phyloP scores from a whole-genome alignment of 345 rosid species.

The Citrus hindsii region DNA sequence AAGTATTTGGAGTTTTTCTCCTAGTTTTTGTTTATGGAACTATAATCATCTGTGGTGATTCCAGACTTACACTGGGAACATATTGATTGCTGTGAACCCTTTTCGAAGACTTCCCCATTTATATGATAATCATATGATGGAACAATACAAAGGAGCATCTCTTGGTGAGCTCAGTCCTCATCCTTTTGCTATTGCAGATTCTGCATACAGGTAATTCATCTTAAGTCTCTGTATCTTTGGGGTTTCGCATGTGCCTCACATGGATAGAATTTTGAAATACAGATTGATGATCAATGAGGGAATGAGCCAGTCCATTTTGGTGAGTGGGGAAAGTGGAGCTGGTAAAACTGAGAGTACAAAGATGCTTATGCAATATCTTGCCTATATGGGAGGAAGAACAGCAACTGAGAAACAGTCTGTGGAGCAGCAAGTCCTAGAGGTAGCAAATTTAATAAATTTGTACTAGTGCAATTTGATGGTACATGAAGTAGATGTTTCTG shows the following conservation, averaged over 20 bases:
- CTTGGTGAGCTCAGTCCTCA: constrained; percentile 94
- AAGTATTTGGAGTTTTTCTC: neutral
- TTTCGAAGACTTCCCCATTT: constrained; percentile 82
- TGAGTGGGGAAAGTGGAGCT: constrained; percentile 99
- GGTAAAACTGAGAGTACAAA: constrained; percentile 99
- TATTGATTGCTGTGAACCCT: constrained; percentile 96
- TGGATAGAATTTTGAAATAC: constrained; percentile 19
- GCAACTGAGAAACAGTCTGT: constrained; percentile 75
- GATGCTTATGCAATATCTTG: constrained; percentile 93
- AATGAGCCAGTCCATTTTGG: constrained; percentile 86
- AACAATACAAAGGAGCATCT: constrained; percentile 76
- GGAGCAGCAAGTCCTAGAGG: constrained; percentile 98
- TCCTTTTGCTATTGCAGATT: constrained; percentile 95
- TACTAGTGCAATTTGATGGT: constrained; percentile 6
- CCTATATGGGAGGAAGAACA: constrained; percentile 91
- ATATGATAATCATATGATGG: constrained; percentile 76
- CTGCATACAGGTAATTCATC: constrained; percentile 75
- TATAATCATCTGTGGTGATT: constrained; percentile 22
- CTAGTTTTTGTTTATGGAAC: neutral
- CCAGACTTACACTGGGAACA: constrained; percentile 97
- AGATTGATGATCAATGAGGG: constrained; percentile 92
- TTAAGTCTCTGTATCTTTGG: constrained; percentile 9
- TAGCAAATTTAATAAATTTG: constrained; percentile 18
- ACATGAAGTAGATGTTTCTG: constrained; percentile 7
- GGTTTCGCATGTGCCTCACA: constrained; percentile 14